Evolutionary conservation across 176 grass and related monocot genomes (phyloP).

Genomic region (Juncus effusus): DNA sequence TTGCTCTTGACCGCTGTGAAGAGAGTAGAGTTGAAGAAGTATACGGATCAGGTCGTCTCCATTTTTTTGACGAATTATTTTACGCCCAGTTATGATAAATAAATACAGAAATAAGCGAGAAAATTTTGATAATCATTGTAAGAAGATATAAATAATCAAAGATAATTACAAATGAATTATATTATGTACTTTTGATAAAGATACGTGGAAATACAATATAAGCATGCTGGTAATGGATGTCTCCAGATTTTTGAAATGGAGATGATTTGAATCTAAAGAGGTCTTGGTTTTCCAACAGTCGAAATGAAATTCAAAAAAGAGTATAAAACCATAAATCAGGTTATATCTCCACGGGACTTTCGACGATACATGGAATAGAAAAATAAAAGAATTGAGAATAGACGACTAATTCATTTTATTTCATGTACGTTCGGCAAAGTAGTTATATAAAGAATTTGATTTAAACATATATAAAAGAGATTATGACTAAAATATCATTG

Average conservation of each 20-base stretch:
- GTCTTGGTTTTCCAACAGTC: slow-evolving; percentile 15
- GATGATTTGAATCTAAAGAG: neutral
- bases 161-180: neutral
- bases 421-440: too few species aligned
- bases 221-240: neutral
- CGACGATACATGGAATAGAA: too few species aligned
- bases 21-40: neutral
- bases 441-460: too few species aligned
- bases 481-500: too few species aligned
- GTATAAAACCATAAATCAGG: neutral
- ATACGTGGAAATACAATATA: neutral
- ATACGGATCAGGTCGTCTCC: neutral
- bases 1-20: neutral
- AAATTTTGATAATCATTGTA: too few species aligned
- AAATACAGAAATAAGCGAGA: too few species aligned
- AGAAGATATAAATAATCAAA: neutral
- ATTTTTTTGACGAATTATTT: neutral
- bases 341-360: too few species aligned
- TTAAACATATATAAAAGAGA: too few species aligned
- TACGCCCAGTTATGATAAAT: too few species aligned
- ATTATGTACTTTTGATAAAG: too few species aligned
- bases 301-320: neutral
- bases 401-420: too few species aligned
- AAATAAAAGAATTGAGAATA: too few species aligned
- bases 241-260: neutral